Percentiles rank a stretch among this genome's conserved stretches.
Conservation (phyloP, 345 rosid genomes). For the Murraya koenigii region DNA sequence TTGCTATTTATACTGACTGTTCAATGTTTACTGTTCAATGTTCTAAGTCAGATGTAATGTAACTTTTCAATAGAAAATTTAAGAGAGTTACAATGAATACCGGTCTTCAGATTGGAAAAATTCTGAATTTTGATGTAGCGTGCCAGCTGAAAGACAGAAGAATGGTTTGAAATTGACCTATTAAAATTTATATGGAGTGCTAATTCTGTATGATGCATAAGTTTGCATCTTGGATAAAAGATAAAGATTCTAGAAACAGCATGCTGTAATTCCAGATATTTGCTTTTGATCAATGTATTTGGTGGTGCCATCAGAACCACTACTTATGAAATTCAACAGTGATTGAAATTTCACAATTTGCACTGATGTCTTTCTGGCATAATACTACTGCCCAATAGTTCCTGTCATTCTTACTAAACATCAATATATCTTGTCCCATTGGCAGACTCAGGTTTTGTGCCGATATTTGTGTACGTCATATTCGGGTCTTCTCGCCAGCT, state of each 20-base stretch:
- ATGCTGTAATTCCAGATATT: not conserved
- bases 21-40: not conserved
- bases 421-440: not conserved
- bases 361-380: not conserved
- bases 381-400: not conserved
- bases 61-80: not conserved
- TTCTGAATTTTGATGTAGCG: not conserved
- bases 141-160: not conserved
- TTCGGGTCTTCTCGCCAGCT: slow-evolving; percentile 98
- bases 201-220: not conserved
- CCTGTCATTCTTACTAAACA: not conserved
- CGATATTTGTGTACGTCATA: slow-evolving; percentile 78
- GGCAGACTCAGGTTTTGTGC: slow-evolving; percentile 90
- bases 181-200: not conserved
- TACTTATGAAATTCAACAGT: not conserved
- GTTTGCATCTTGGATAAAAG: not conserved
- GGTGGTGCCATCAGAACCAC: not conserved
- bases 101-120: not conserved
- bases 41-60: not conserved
- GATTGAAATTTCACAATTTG: not conserved
- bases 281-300: not conserved
- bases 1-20: not conserved
- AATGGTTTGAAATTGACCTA: not conserved
- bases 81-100: not conserved
- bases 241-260: not conserved